Evolutionary conservation across 2,329 filamentous ascomycete genomes (phyloP), one percentile per base, ranked within the genome.

Genomic region (Apiospora sp.): DNA sequence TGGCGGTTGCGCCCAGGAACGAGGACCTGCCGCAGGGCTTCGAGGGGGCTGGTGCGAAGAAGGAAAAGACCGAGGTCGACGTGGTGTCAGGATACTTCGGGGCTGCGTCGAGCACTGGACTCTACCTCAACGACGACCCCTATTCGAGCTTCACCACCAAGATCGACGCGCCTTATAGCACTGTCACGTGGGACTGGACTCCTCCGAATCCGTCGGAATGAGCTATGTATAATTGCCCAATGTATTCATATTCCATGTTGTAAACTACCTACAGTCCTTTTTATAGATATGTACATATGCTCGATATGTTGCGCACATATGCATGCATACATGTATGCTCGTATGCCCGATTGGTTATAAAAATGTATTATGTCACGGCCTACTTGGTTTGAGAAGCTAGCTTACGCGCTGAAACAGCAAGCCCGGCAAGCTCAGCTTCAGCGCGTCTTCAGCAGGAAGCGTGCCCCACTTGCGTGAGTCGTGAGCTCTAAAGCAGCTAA

Each of bases 101-200:
- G 30, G 90, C 88, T 13, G 82, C 92, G 24, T 91, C 92, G 0
- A 87, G 89, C 69, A 82, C 87, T 22, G 92, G 91, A 6, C 78
- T 93, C 22, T 92, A 88, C 75, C 72, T 91, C 58, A 76, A 73
- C 58, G 75, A 73, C 71, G 72, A 70, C 27, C 54, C 54, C 54
- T 8, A 24, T 71, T 72, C 37, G 49, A 74, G 27, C 72, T 79
- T 78, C 46, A 78, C 74, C 13, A 80, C 79, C 8, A 81, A 80
- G 64, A 69, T 81, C 16, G 75, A 80, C 67, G 73, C 77, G 8
- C 79, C 80, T n/a, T 54, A 75, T 49, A 68, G 67, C 44, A n/a
- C 19, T 1, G 0, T 68, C 41, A 48, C 67, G 43, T 68, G 67
- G 67, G 16, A 44, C 34, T 64, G 58, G n/a, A 24, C 10, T 51